Evolutionary conservation across 164 flowering plant genomes (phyloP).

Genomic region (Umbilicus rupestris): DNA sequence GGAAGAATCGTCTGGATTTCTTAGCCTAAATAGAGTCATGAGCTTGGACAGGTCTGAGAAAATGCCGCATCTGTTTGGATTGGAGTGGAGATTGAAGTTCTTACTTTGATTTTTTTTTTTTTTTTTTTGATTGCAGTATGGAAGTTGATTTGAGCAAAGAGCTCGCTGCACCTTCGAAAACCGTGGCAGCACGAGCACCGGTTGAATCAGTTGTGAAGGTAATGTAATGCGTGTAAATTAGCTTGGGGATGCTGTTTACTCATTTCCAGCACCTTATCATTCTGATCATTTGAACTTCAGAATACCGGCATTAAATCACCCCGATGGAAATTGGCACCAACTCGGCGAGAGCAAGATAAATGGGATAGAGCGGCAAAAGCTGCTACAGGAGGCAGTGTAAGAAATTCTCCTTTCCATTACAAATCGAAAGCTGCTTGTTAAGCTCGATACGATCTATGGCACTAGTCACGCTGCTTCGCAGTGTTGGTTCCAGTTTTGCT

Average conservation of each 20-base stretch:
- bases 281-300: constrained; percentile 26
- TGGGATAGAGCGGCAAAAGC: constrained; percentile 90
- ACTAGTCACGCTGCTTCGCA: neutral
- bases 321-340: constrained; percentile 80
- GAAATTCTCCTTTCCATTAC: constrained; percentile 12
- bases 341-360: constrained; percentile 77
- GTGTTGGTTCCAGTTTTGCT: neutral
- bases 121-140: constrained; percentile 32
- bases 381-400: constrained; percentile 85
- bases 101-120: neutral
- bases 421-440: neutral
- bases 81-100: neutral
- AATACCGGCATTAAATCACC: constrained; percentile 15
- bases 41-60: constrained; percentile 64
- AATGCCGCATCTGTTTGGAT: neutral
- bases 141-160: constrained; percentile 85
- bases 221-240: constrained; percentile 12
- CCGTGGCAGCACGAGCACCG: constrained; percentile 19
- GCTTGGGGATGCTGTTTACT: neutral
- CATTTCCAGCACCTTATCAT: neutral
- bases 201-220: constrained; percentile 36
- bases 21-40: constrained; percentile 78
- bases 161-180: constrained; percentile 39
- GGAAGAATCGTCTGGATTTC: constrained; percentile 80
- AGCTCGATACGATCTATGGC: neutral